These are phyloP conservation scores for Phoma sp. DNA, from an alignment of 2,329 filamentous ascomycete genomes.

Conservation along the genomic window DNA sequence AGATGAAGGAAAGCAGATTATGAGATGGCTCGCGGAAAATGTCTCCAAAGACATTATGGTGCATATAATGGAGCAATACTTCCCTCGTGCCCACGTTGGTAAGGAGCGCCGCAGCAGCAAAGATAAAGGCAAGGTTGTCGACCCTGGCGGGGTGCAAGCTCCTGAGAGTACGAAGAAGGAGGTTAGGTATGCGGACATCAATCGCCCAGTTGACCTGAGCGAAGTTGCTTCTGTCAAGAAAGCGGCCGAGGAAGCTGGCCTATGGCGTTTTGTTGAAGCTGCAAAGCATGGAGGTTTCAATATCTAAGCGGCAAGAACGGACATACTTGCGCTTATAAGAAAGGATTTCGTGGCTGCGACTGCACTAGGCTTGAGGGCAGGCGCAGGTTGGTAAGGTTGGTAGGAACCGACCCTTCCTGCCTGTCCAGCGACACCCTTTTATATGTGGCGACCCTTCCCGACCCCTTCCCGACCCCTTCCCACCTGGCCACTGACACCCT, in stretches of 20 bases:
- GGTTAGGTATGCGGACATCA: conserved; percentile 78
- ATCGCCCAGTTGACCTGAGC: conserved; percentile 69
- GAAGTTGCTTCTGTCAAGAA: conserved; percentile 72
- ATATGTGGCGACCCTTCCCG: no score
- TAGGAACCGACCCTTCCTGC: no score
- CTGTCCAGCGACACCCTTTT: no score
- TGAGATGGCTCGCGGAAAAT: conserved; percentile 76
- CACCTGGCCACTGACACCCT: no score
- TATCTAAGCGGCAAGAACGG: no score
- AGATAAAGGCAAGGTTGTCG: conserved; percentile 41
- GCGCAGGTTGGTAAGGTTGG: background rate
- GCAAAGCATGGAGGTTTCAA: conserved; percentile 65
- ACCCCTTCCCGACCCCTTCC: no score
- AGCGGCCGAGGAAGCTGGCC: conserved; percentile 73
- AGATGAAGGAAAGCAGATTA: conserved; percentile 75
- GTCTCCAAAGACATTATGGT: conserved; percentile 79
- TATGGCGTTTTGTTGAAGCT: conserved; percentile 80
- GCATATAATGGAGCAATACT: conserved; percentile 90
- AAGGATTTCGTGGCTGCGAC: background rate
- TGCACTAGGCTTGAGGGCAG: background rate
- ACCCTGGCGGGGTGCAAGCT: conserved; percentile 38
- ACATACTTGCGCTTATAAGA: background rate
- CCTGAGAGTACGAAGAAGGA: conserved; percentile 47
- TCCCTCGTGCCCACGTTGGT: conserved; percentile 80
- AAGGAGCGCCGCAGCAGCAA: conserved; percentile 61